phyloP scores from a whole-genome alignment of 441 rosid genomes.

The Euphorbia schlechtendalii region DNA sequence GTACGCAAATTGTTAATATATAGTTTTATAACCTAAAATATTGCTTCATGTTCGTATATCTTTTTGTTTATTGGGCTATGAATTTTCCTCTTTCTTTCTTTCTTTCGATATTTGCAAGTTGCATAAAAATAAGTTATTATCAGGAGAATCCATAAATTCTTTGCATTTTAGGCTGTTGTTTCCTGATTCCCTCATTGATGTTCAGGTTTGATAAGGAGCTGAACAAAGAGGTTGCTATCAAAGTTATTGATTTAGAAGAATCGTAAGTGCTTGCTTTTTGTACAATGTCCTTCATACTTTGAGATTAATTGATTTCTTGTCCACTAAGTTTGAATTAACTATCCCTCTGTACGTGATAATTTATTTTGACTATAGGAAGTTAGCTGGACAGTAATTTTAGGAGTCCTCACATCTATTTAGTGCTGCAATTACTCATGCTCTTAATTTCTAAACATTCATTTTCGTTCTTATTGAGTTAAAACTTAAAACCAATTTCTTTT shows the following conservation, averaged over 20 bases:
- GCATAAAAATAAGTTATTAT: slow-evolving; percentile 6
- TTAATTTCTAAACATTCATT: no score
- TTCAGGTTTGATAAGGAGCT: slow-evolving; percentile 94
- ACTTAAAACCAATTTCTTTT: no score
- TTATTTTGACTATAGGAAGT: no score
- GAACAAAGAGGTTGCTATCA: slow-evolving; percentile 94
- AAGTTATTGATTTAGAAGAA: slow-evolving; percentile 99
- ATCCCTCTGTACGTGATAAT: background rate
- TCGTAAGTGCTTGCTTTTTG: slow-evolving; percentile 58
- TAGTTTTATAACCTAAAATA: slow-evolving; percentile 5
- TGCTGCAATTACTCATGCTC: no score
- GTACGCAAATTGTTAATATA: background rate
- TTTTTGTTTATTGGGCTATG: background rate
- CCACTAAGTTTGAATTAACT: background rate
- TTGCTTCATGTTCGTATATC: background rate
- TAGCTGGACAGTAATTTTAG: no score
- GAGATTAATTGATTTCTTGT: background rate
- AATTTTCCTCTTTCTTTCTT: no score
- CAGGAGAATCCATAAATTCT: background rate
- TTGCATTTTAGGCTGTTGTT: background rate
- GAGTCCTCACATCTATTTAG: no score
- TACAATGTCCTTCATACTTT: slow-evolving; percentile 1
- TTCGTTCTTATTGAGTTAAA: no score
- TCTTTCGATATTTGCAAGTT: no score
- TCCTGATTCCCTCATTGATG: slow-evolving; percentile 23